phyloP scores from a whole-genome alignment of 371 early-diverging fungal species.

The Mucor racemosus region DNA sequence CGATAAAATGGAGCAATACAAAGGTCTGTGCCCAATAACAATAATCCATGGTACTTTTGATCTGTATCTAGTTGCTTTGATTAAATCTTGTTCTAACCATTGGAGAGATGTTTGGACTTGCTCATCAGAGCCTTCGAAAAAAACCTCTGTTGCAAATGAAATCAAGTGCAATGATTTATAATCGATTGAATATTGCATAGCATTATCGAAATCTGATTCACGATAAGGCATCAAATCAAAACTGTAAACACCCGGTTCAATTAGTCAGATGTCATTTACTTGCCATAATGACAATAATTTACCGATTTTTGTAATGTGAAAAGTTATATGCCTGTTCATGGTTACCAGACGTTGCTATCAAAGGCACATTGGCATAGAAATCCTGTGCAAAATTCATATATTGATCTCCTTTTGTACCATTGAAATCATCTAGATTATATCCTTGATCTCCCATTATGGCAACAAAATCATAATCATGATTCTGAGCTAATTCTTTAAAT shows the following conservation, averaged over 20 bases:
- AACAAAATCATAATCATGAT: constrained; percentile 39
- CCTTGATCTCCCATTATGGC: constrained; percentile 36
- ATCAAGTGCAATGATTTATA: constrained; percentile 29
- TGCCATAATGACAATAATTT: neutral
- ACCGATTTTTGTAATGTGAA: constrained; percentile 25
- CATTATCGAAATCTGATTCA: constrained; percentile 18
- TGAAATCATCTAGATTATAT: constrained; percentile 25
- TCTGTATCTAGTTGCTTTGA: constrained; percentile 15
- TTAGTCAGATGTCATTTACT: neutral
- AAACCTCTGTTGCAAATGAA: constrained; percentile 21
- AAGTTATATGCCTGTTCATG: constrained; percentile 27
- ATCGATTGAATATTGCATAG: constrained; percentile 22
- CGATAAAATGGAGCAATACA: constrained; percentile 27
- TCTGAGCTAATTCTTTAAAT: constrained; percentile 19
- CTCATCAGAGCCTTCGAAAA: constrained; percentile 18
- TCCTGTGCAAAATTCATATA: constrained; percentile 27
- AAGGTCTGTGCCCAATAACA: constrained; percentile 34
- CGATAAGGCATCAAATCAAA: constrained; percentile 26
- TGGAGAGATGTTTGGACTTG: constrained; percentile 26
- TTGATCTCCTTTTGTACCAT: constrained; percentile 27
- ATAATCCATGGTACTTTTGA: constrained; percentile 28
- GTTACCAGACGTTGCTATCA: constrained; percentile 23
- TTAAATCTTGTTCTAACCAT: constrained; percentile 36
- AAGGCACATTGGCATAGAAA: constrained; percentile 25
- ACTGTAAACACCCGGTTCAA: neutral